Evolutionary conservation across 1,139 yeast species (phyloP), one percentile per base, ranked within the genome.

Genomic region (Kodamaea anthophila): DNA sequence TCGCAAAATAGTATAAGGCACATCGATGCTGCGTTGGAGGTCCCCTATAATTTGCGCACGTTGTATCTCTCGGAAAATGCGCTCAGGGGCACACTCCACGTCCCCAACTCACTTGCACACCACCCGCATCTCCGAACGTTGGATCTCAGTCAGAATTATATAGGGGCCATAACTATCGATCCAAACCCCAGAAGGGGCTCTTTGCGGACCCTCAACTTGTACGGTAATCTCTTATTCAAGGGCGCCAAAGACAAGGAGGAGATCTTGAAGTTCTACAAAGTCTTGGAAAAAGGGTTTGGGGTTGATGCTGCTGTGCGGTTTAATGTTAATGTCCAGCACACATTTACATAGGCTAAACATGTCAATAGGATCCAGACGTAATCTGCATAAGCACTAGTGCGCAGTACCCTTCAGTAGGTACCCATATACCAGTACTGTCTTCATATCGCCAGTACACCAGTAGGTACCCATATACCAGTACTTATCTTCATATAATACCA

Each of bases 311-410:
- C 43, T 20, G 33, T 48, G 20, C 53, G 53, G 32, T 52, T 44
- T 31, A 53, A 54, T 34, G 45, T 56, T 7, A 56, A 55, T 37
- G 43, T 52, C 24, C 34, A 47, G 21, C 64, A 57, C 37, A 38
- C 23, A 14, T 51, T 55, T 33, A n/a, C n/a, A n/a, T n/a, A n/a
- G n/a, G n/a, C n/a, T n/a, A n/a, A n/a, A n/a, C n/a, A n/a, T n/a
- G n/a, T n/a, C n/a, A n/a, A n/a, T n/a, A n/a, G n/a, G n/a, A n/a
- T n/a, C n/a, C n/a, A n/a, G n/a, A n/a, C n/a, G n/a, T n/a, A n/a
- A n/a, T n/a, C n/a, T n/a, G n/a, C n/a, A n/a, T n/a, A n/a, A n/a
- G n/a, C n/a, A n/a, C n/a, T n/a, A n/a, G n/a, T n/a, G n/a, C n/a
- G n/a, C n/a, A n/a, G n/a, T n/a, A n/a, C n/a, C n/a, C n/a, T n/a